These are phyloP conservation scores for Colletotrichum trifolii DNA, from an alignment of 2,329 filamentous ascomycete genomes.

Conservation along the genomic window DNA sequence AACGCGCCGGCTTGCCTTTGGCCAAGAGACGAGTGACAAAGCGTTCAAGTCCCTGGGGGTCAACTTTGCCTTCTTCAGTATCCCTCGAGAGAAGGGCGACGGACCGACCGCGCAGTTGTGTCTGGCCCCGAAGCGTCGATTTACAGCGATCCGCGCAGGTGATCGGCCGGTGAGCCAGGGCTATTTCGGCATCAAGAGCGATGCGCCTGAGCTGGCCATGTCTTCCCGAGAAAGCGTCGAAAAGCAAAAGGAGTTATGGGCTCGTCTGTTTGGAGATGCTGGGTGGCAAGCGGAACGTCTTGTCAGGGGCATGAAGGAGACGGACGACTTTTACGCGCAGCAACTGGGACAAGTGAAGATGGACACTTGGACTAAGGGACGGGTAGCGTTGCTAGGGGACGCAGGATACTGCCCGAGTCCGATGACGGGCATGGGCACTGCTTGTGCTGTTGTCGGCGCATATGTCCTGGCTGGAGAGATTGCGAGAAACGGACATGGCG, in stretches of 20 bases:
- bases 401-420: slow-evolving; percentile 62
- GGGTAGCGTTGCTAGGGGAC: slow-evolving; percentile 64
- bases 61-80: slow-evolving; percentile 43
- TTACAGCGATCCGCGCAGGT: slow-evolving; percentile 54
- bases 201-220: slow-evolving; percentile 12
- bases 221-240: slow-evolving; percentile 36
- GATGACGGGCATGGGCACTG: slow-evolving; percentile 62
- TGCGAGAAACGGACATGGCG: slow-evolving; percentile 39
- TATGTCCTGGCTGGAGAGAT: slow-evolving; percentile 69
- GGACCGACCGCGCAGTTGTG: slow-evolving; percentile 47
- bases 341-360: slow-evolving; percentile 58
- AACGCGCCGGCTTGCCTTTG: slow-evolving; percentile 52
- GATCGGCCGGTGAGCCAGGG: slow-evolving; percentile 49
- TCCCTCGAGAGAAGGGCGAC: slow-evolving; percentile 43
- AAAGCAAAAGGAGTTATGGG: slow-evolving; percentile 44
- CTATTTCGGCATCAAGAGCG: slow-evolving; percentile 47
- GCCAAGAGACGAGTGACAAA: slow-evolving; percentile 38
- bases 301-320: slow-evolving; percentile 51
- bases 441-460: slow-evolving; percentile 58
- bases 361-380: slow-evolving; percentile 54
- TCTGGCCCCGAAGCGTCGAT: slow-evolving; percentile 46
- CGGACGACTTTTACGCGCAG: slow-evolving; percentile 59
- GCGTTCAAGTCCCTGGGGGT: slow-evolving; percentile 37
- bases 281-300: slow-evolving; percentile 59
- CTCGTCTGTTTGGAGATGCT: slow-evolving; percentile 40